Conservation (phyloP, 2,329 filamentous ascomycete species). For the Trichoderma polysporum region DNA sequence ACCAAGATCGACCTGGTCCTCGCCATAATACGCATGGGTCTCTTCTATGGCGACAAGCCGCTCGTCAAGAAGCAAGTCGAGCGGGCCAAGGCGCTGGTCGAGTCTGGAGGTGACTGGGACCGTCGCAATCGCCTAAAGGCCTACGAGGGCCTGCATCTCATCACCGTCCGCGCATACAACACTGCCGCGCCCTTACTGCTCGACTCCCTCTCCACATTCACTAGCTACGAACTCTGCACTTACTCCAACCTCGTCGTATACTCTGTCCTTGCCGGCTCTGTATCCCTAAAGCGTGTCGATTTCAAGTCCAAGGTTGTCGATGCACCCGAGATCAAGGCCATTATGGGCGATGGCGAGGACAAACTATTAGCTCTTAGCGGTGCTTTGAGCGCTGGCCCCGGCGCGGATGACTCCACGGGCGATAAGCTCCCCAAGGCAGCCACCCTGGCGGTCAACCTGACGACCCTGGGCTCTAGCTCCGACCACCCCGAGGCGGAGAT, state of each 20-base stretch:
- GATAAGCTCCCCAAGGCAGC: constrained; percentile 52
- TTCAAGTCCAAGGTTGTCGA: constrained; percentile 99
- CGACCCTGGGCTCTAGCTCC: constrained; percentile 70
- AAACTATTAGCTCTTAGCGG: constrained; percentile 81
- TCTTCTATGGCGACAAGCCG: constrained; percentile 93
- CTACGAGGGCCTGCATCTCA: constrained; percentile 90
- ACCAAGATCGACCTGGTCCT: constrained; percentile 97
- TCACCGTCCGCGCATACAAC: constrained; percentile 89
- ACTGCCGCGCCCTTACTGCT: constrained; percentile 88
- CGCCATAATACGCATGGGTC: constrained; percentile 89
- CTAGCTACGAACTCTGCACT: constrained; percentile 96
- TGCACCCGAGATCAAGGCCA: constrained; percentile 96
- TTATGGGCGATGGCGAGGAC: constrained; percentile 86
- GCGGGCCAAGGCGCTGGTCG: constrained; percentile 83
- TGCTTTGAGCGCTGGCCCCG: constrained; percentile 75
- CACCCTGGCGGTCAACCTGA: constrained; percentile 74
- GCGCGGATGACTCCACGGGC: constrained; percentile 75
- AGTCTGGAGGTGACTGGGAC: constrained; percentile 97
- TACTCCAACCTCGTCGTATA: constrained; percentile 95
- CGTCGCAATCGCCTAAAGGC: constrained; percentile 97
- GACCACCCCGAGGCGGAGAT: constrained; percentile 77
- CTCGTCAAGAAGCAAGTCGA: constrained; percentile 94
- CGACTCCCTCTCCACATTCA: constrained; percentile 96
- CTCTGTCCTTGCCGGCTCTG: constrained; percentile 88
- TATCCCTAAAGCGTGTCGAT: constrained; percentile 93